A percentile compares a stretch with the other conserved stretches of the same genome.
These are phyloP conservation scores for Ophiosphaerella korrae DNA, from an alignment of 2,329 filamentous ascomycete species.

Conservation along the genomic window DNA sequence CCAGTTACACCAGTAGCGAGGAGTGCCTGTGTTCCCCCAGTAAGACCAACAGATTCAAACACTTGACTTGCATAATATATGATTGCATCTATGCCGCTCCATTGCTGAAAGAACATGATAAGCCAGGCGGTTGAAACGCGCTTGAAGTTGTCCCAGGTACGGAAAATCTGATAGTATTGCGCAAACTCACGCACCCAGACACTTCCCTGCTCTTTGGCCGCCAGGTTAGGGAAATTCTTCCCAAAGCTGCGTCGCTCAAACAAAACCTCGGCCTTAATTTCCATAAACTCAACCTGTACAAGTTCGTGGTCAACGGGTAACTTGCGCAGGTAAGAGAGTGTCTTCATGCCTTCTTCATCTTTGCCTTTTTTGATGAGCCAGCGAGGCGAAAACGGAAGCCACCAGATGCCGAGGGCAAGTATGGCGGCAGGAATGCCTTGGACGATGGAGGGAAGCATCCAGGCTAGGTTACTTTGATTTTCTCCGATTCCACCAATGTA, in stretches of 20 bases:
- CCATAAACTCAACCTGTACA: constrained; percentile 59
- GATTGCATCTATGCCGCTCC: constrained; percentile 51
- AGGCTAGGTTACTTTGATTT: constrained; percentile 30
- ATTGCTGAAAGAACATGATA: constrained; percentile 53
- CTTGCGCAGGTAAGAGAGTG: constrained; percentile 56
- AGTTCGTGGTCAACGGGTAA: constrained; percentile 56
- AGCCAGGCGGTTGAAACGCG: constrained; percentile 50
- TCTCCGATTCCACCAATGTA: constrained; percentile 48
- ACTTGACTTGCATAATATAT: constrained; percentile 67
- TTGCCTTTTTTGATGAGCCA: constrained; percentile 55
- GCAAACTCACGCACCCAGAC: constrained; percentile 54
- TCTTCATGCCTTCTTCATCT: constrained; percentile 55
- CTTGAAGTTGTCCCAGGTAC: constrained; percentile 45
- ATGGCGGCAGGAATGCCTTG: constrained; percentile 52
- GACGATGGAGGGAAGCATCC: constrained; percentile 54
- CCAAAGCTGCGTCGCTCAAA: constrained; percentile 50
- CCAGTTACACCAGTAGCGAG: constrained; percentile 66
- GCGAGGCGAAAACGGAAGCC: constrained; percentile 62
- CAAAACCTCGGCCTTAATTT: constrained; percentile 59
- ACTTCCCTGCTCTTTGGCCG: constrained; percentile 50
- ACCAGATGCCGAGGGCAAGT: constrained; percentile 49
- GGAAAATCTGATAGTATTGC: constrained; percentile 56
- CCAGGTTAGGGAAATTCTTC: constrained; percentile 51
- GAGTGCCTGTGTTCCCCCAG: constrained; percentile 51
- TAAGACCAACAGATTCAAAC: constrained; percentile 62